These are phyloP conservation scores for Diophrys appendiculata DNA, from an alignment of 73 alveolate species.

Conservation along the genomic window DNA sequence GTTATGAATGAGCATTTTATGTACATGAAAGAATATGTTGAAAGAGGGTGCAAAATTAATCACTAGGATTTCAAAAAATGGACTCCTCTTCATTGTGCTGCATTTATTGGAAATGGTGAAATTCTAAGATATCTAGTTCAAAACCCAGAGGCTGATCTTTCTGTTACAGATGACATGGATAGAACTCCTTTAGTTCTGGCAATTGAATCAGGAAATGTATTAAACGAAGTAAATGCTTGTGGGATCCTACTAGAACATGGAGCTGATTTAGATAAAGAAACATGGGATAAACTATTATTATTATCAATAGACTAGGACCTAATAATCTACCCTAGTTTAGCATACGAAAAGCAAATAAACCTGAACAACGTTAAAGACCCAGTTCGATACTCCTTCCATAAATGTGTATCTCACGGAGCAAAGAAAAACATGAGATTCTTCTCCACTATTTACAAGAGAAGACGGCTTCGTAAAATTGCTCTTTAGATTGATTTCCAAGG, in stretches of 20 bases:
- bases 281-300: constrained; percentile 18
- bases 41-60: constrained; percentile 48
- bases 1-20: constrained; percentile 36
- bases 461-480: constrained; percentile 13
- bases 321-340: constrained; percentile 14
- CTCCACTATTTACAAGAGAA: background rate
- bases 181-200: constrained; percentile 52
- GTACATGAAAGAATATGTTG: constrained; percentile 30
- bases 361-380: background rate
- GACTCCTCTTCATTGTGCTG: constrained; percentile 69
- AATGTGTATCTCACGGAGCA: constrained; percentile 19
- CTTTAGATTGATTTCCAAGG: constrained; percentile 20
- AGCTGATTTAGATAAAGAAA: constrained; percentile 10
- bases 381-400: constrained; percentile 25
- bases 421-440: constrained; percentile 20
- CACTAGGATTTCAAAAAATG: constrained; percentile 40
- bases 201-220: constrained; percentile 49
- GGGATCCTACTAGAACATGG: constrained; percentile 26
- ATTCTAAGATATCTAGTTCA: constrained; percentile 12
- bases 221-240: constrained; percentile 53
- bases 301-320: constrained; percentile 11
- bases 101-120: constrained; percentile 35
- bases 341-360: constrained; percentile 1
- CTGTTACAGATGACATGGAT: constrained; percentile 37
- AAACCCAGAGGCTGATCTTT: constrained; percentile 21